Evolutionary conservation across 768 basidiomycete genomes (phyloP).

Genomic region (Termitomyces sp.): DNA sequence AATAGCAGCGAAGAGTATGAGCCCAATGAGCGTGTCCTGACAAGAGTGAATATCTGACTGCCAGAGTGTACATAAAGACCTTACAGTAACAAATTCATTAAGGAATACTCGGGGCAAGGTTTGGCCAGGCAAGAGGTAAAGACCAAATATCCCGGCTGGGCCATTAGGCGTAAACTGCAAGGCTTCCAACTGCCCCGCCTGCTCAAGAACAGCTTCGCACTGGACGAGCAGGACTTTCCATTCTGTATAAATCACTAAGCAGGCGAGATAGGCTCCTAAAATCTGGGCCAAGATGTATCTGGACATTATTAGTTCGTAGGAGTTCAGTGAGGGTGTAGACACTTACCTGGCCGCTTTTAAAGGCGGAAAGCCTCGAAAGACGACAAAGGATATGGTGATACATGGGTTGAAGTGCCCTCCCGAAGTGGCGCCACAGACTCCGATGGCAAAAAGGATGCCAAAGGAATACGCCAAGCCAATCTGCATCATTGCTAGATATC

Average conservation of each 20-base stretch:
- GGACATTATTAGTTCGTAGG: neutral
- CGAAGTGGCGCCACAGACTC: conserved; percentile 47
- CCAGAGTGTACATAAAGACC: conserved; percentile 14
- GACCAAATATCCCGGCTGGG: conserved; percentile 47
- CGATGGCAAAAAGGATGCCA: conserved; percentile 57
- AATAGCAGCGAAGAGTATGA: conserved; percentile 47
- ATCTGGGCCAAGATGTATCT: conserved; percentile 68
- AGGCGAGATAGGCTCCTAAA: conserved; percentile 60
- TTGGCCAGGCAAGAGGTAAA: conserved; percentile 42
- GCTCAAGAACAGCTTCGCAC: conserved; percentile 26
- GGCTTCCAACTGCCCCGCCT: conserved; percentile 19
- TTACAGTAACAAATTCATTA: conserved; percentile 54
- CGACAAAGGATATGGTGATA: conserved; percentile 48
- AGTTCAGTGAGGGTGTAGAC: neutral
- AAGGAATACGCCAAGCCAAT: conserved; percentile 56
- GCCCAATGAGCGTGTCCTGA: conserved; percentile 44
- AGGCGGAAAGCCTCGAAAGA: conserved; percentile 54
- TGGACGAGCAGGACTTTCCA: conserved; percentile 47
- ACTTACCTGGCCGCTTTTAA: conserved; percentile 46
- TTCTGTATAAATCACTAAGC: conserved; percentile 56
- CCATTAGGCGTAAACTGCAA: conserved; percentile 35
- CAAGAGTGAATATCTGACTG: neutral
- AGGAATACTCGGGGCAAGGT: conserved; percentile 43
- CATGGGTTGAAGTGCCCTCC: conserved; percentile 67
- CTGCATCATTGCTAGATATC: conserved; percentile 43